phyloP scores from a whole-genome alignment of 2,329 filamentous ascomycete species.

The Aspergillus piperis region DNA sequence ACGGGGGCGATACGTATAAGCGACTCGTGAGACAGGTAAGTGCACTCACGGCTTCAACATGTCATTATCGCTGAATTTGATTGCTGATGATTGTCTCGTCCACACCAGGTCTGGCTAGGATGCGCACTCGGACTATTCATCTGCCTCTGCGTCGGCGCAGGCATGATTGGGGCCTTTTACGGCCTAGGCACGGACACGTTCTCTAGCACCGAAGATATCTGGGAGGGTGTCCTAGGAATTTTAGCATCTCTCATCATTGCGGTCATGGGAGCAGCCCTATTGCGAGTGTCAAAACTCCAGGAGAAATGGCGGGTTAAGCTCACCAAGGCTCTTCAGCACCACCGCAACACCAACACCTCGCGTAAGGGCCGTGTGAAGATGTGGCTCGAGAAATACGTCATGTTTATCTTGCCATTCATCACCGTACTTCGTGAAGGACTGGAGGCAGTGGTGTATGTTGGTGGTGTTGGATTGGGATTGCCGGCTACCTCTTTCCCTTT shows the following conservation, averaged over 20 bases:
- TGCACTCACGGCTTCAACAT: neutral
- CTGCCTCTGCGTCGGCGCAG: constrained; percentile 65
- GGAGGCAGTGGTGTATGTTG: constrained; percentile 83
- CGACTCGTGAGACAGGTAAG: constrained; percentile 1
- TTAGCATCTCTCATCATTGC: constrained; percentile 79
- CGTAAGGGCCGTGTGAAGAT: constrained; percentile 56
- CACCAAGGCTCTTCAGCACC: constrained; percentile 60
- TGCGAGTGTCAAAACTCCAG: constrained; percentile 80
- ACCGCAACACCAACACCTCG: constrained; percentile 42
- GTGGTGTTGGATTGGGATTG: constrained; percentile 75
- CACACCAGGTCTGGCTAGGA: constrained; percentile 4
- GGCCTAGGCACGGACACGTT: constrained; percentile 68
- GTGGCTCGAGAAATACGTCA: constrained; percentile 75
- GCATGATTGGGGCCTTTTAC: constrained; percentile 74
- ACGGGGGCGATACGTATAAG: neutral
- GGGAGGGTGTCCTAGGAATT: constrained; percentile 77
- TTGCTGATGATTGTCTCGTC: neutral
- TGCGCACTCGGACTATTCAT: constrained; percentile 43
- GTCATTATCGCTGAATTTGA: no score
- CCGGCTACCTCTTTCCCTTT: constrained; percentile 77
- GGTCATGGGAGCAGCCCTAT: constrained; percentile 74
- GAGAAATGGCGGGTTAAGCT: constrained; percentile 85
- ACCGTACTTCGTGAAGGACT: constrained; percentile 85
- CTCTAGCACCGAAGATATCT: constrained; percentile 70
- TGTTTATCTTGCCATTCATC: constrained; percentile 84